Base-by-base conservation (phyloP, 2,329 filamentous ascomycete species). In the Exophiala aquamarina region DNA sequence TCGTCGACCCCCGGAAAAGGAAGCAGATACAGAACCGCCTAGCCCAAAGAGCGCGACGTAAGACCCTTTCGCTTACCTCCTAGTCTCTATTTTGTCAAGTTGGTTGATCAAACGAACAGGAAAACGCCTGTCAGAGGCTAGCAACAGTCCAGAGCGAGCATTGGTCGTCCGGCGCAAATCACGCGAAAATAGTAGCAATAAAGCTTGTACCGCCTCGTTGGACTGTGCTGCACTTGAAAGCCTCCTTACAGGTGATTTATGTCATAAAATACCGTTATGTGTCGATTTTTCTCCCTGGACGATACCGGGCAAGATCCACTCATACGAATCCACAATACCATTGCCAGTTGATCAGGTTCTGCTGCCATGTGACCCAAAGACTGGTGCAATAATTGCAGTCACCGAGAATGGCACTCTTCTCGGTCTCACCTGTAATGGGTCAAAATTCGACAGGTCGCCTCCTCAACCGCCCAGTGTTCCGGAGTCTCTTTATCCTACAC, bases 21-120 rank as follows among this genome's bases (percentile, higher is more conserved):
- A 69, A 70, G 55, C 62, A 66, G 31, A 67, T 69, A 13, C 66
- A 69, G 54, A 66, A 69, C 50, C 59, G 65, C 39, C 49, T 69
- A 36, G 66, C 67, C 29, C 66, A 69, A 44, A 53, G 66, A 55
- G 66, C 65, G 15, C 58, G 66, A 55, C 52, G 66, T 67, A 58
- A 55, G 59, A 50, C 14, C 35, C 26, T 11, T n/a, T 31, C 28
- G 5, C 34, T 38, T 23, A 46, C 33, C 4, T 32, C 34, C 21
- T 34, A 35, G 19, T 11, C 23, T 11, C 6, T 26, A 26, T 26
- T 26, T 11, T 26, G 23, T 26, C 23, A 26, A 6, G 6, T 26
- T 6, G 11, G 11, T 11, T 26, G 23, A 26, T 11, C 11, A 11
- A 26, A 26, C 6, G 6, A 11, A 26, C 23, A 26, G 23, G 23